Evolutionary conservation across 2,329 filamentous ascomycete genomes (phyloP), one percentile per base, ranked within the genome.

Genomic region (Emericellopsis atlantica): DNA sequence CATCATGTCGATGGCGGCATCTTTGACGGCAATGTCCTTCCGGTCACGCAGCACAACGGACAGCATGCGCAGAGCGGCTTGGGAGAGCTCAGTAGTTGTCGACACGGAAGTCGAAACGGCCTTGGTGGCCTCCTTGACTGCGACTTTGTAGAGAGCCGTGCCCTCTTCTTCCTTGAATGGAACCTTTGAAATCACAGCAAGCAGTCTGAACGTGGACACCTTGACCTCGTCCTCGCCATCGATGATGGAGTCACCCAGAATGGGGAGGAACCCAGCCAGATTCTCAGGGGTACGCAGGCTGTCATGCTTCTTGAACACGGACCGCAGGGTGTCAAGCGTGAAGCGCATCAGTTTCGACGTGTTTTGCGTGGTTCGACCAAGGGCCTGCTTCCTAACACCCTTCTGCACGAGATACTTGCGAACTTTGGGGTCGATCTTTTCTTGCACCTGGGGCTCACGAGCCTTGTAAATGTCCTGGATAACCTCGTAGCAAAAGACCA

Each of bases 401-500:
- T 82, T 83, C 53, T 89, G 86, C 23, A 95, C 70, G 8, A 96
- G 68, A 52, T 92, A 95, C 42, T 81, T 79, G 54, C 73, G 79
- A 36, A 80, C 67, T 46, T 70, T 73, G 14, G 74, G 72, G 49
- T 84, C 76, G 7, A 78, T 62, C 50, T 72, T 76, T n/a, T 62
- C 59, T 47, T 70, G 66, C 16, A 58, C 64, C 53, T 65, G 56
- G 7, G 65, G 68, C 49, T 68, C 74, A 41, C 72, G 68, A 43
- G 74, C 75, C 44, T 75, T 76, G 58, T 95, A 93, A 1, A 86
- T 84, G 46, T 89, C 81, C 54, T 93, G 84, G 33, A 96, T 84
- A 37, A 96, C 74, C 58, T 96, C 87, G 56, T 95, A 96, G 57
- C 89, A 95, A 59, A 98, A 95, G 0, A 95, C 66, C n/a, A 98